Conservation (phyloP, 2,329 filamentous ascomycete species). For the Diaporthe helianthi region DNA sequence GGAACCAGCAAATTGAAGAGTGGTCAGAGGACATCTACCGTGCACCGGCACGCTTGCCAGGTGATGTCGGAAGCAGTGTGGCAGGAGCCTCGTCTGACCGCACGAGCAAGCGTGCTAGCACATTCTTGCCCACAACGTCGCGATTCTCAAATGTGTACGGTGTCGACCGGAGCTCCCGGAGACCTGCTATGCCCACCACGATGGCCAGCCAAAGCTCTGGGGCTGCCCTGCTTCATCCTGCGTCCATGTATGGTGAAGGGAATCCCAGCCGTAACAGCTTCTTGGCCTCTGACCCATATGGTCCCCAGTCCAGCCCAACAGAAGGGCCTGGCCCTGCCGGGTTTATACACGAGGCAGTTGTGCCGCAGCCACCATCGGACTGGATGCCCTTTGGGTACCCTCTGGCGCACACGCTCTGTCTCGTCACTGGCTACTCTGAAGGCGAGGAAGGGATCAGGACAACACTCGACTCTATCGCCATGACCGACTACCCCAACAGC, state of each 20-base stretch:
- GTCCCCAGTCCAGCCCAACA: constrained; percentile 55
- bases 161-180: constrained; percentile 64
- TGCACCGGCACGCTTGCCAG: constrained; percentile 81
- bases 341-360: constrained; percentile 96
- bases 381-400: constrained; percentile 98
- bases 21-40: constrained; percentile 98
- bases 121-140: constrained; percentile 90
- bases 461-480: constrained; percentile 93
- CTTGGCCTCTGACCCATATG: constrained; percentile 65
- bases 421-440: constrained; percentile 97
- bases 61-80: constrained; percentile 72
- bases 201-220: constrained; percentile 91
- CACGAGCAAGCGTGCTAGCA: constrained; percentile 79
- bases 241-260: constrained; percentile 72
- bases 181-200: constrained; percentile 75
- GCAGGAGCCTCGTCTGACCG: constrained; percentile 68
- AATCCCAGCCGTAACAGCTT: constrained; percentile 72
- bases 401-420: constrained; percentile 88
- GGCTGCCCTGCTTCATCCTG: constrained; percentile 74
- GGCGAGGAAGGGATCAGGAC: constrained; percentile 91
- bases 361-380: constrained; percentile 93
- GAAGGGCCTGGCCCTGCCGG: constrained; percentile 84
- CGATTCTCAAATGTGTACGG: constrained; percentile 92
- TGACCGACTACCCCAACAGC: constrained; percentile 98
- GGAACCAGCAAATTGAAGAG: constrained; percentile 93